These are phyloP conservation scores for Rhododendron ferrugineum DNA, from an alignment of 148 eudicot genomes.

Conservation along the genomic window DNA sequence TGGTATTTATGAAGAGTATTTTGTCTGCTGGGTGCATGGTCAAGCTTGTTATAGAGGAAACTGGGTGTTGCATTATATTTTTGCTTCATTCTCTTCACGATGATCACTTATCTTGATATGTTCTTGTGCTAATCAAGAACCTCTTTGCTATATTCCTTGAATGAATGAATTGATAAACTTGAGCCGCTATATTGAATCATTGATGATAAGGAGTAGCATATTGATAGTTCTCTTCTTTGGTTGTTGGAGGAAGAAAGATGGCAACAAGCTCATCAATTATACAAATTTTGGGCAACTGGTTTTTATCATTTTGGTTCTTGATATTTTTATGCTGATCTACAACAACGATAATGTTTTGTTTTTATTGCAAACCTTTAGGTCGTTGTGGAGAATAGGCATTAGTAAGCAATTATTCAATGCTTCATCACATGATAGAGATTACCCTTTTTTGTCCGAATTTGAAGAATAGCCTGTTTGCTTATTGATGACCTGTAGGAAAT, in stretches of 20 bases:
- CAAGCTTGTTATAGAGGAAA: background rate
- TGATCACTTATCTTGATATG: background rate
- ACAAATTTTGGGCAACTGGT: background rate
- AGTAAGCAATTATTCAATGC: background rate
- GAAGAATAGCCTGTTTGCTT: background rate
- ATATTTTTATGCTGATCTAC: background rate
- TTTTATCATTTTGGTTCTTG: background rate
- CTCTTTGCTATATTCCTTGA: background rate
- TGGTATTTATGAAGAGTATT: background rate
- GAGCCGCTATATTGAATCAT: background rate
- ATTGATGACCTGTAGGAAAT: background rate
- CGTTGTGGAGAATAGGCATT: background rate
- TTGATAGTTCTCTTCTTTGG: background rate
- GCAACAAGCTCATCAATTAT: background rate
- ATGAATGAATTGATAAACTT: background rate
- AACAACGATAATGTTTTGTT: background rate
- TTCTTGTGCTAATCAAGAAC: background rate
- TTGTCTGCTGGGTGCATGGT: background rate
- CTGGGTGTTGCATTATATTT: background rate
- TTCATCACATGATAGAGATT: background rate
- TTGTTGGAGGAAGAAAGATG: background rate
- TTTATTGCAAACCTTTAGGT: background rate
- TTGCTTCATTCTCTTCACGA: background rate
- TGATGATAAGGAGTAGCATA: background rate
- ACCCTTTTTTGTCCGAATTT: background rate